Percentiles rank a stretch among this genome's conserved stretches.
Conservation (phyloP, 2,329 filamentous ascomycete species). For the Helicocarpus griseus region DNA sequence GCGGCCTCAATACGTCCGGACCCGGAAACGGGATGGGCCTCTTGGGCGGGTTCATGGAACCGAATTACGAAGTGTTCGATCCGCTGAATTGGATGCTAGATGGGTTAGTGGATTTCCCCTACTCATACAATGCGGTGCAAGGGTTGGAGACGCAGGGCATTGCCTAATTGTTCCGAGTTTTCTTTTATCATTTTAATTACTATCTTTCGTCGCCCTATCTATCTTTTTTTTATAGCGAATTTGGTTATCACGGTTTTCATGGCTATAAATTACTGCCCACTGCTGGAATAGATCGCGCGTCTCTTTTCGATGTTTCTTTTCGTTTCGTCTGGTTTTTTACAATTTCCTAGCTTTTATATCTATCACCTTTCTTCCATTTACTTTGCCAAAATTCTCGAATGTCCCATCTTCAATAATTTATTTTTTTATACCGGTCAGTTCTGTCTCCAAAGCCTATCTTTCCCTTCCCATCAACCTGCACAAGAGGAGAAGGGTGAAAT, state of each 20-base stretch:
- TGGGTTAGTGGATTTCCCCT: slow-evolving; percentile 71
- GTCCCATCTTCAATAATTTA: too few species aligned
- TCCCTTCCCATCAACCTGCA: too few species aligned
- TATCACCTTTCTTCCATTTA: not conserved
- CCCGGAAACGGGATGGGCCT: slow-evolving; percentile 19
- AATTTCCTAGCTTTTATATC: too few species aligned
- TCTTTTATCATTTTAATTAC: too few species aligned
- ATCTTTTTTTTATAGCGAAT: not conserved
- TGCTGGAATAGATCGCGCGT: not conserved
- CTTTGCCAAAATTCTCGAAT: not conserved
- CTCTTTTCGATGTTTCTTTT: too few species aligned
- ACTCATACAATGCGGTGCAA: slow-evolving; percentile 49
- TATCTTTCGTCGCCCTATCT: too few species aligned
- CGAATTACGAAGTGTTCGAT: slow-evolving; percentile 81
- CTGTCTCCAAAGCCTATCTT: too few species aligned
- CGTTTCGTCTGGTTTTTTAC: too few species aligned
- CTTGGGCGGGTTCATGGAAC: slow-evolving; percentile 49
- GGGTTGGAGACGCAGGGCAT: slow-evolving; percentile 36
- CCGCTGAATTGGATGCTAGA: slow-evolving; percentile 91
- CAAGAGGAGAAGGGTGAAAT: too few species aligned
- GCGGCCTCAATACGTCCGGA: slow-evolving; percentile 11
- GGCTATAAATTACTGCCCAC: not conserved
- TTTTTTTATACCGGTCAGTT: not conserved
- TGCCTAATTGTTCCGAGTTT: slow-evolving; percentile 15
- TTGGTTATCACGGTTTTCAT: not conserved